Evolutionary conservation across 371 early-diverging fungal genomes (phyloP).

Genomic region (Mucor indicus): DNA sequence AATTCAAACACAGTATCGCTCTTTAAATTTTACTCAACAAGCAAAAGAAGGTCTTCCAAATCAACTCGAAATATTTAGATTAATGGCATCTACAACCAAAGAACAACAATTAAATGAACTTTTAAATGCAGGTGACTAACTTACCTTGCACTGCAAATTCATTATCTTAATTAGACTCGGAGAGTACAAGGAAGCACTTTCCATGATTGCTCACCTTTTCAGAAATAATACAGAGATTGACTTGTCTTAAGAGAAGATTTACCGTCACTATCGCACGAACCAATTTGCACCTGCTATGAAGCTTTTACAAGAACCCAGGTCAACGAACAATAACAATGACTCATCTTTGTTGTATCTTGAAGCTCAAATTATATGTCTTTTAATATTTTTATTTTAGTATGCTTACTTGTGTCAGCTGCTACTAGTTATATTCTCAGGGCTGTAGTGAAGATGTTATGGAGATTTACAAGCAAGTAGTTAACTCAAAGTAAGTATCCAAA

Average conservation of each 20-base stretch:
- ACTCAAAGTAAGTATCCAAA: slow-evolving; percentile 47
- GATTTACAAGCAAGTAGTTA: slow-evolving; percentile 60
- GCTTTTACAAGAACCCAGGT: slow-evolving; percentile 36
- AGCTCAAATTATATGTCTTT: slow-evolving; percentile 63
- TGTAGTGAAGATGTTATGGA: slow-evolving; percentile 55
- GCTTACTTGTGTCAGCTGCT: background rate
- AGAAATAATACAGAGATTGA: slow-evolving; percentile 37
- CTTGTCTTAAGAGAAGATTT: slow-evolving; percentile 63
- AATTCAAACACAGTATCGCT: too few relatives aligned
- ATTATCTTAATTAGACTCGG: slow-evolving; percentile 71
- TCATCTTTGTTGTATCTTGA: slow-evolving; percentile 55
- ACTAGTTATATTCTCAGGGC: slow-evolving; percentile 55
- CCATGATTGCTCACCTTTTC: slow-evolving; percentile 48
- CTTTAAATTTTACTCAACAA: too few relatives aligned
- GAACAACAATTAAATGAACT: slow-evolving; percentile 29
- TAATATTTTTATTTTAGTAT: background rate
- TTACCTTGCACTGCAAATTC: slow-evolving; percentile 61
- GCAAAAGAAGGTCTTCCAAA: too few relatives aligned
- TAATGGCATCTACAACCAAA: slow-evolving; percentile 17
- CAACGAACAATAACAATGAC: slow-evolving; percentile 24
- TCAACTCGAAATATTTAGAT: too few relatives aligned
- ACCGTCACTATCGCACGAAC: slow-evolving; percentile 72
- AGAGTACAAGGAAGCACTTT: slow-evolving; percentile 61
- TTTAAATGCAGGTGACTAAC: slow-evolving; percentile 45
- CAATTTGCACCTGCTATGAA: slow-evolving; percentile 55